phyloP scores from a whole-genome alignment of 495 filamentous ascomycete genomes.

The Usnea hakonensis region DNA sequence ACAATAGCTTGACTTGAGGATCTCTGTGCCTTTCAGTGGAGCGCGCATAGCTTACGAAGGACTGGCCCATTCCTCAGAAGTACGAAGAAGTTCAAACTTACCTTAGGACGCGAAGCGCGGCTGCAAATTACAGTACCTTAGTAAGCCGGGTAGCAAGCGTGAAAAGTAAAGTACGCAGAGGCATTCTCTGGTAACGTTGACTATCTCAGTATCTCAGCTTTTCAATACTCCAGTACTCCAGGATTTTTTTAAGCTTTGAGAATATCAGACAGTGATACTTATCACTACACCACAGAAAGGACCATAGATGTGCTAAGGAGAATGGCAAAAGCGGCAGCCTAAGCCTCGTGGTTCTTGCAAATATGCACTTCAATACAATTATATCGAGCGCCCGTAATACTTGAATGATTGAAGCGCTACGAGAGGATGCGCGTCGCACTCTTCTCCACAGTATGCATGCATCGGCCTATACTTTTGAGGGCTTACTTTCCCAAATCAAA shows the following conservation, averaged over 20 bases:
- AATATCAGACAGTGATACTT: not conserved
- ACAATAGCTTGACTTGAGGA: not conserved
- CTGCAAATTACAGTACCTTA: not conserved
- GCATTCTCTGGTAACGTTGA: not conserved
- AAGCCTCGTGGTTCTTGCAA: not conserved
- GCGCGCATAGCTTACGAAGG: conserved; percentile 4
- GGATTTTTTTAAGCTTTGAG: no score
- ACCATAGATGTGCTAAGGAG: not conserved
- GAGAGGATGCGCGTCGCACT: conserved; percentile 3
- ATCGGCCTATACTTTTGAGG: not conserved
- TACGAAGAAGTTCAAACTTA: not conserved
- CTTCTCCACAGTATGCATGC: conserved; percentile 4
- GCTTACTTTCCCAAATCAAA: not conserved
- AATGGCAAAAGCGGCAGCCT: not conserved
- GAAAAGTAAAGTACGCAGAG: not conserved
- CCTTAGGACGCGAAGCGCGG: conserved; percentile 6
- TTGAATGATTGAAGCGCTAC: not conserved
- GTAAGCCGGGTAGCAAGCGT: conserved; percentile 2
- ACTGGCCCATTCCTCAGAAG: not conserved
- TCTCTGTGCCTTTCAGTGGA: not conserved
- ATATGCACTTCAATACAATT: not conserved
- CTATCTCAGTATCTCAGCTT: not conserved
- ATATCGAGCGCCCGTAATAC: not conserved
- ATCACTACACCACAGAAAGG: not conserved
- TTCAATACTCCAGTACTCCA: no score